A percentile compares a stretch with the other conserved stretches of the same genome.
These are phyloP conservation scores for Apiospora hydei DNA, from an alignment of 2,329 filamentous ascomycete genomes.

Conservation along the genomic window DNA sequence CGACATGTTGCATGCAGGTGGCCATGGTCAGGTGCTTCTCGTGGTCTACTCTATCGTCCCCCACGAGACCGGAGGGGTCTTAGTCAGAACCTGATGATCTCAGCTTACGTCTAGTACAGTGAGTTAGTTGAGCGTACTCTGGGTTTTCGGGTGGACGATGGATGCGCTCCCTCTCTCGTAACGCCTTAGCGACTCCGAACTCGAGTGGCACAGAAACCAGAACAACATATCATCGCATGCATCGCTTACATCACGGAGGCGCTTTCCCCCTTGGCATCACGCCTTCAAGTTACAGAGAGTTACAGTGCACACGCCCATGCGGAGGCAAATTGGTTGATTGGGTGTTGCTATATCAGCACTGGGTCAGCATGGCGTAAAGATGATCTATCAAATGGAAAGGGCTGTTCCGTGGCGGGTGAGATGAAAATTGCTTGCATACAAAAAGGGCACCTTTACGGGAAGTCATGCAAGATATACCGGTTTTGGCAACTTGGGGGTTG, in stretches of 20 bases:
- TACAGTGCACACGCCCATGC: neutral
- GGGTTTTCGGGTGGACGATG: slow-evolving; percentile 1
- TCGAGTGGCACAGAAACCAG: neutral
- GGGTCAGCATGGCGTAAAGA: neutral
- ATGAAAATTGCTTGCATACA: neutral
- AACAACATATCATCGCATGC: neutral
- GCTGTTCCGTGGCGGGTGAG: neutral
- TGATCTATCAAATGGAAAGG: neutral
- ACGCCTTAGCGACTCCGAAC: neutral
- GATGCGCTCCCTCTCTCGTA: neutral
- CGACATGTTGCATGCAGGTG: slow-evolving; percentile 14
- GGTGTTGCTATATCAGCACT: neutral
- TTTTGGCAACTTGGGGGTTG: slow-evolving; percentile 10
- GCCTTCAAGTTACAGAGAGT: slow-evolving; percentile 10
- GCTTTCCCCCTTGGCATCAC: neutral
- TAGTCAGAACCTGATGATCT: slow-evolving; percentile 18
- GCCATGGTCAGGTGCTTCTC: slow-evolving; percentile 17
- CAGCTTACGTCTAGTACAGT: neutral
- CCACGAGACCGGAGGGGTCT: slow-evolving; percentile 16
- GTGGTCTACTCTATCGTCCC: slow-evolving; percentile 17
- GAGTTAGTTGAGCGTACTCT: slow-evolving; percentile 1
- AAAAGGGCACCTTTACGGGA: neutral
- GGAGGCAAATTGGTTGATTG: neutral
- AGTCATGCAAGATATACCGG: slow-evolving; percentile 12
- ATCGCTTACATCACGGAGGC: slow-evolving; percentile 8